Percentiles rank a stretch among this genome's conserved stretches.
phyloP scores from a whole-genome alignment of 2,329 filamentous ascomycete species.

The Chalaropsis ovoidea region DNA sequence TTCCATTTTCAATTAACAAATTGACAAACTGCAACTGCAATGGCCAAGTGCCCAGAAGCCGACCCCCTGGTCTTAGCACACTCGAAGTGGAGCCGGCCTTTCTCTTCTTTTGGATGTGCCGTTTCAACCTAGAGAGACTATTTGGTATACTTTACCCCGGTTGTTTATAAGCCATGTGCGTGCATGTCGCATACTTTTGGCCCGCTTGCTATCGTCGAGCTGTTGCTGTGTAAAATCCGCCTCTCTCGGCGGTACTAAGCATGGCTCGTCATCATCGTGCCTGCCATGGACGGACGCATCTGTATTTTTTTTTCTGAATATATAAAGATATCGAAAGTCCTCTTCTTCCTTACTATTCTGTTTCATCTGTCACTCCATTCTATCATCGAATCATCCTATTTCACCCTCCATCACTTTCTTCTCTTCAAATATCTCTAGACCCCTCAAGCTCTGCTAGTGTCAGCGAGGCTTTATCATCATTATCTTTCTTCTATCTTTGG shows the following conservation, averaged over 20 bases:
- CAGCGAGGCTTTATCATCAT: no score
- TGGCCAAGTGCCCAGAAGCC: neutral
- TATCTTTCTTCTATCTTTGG: neutral
- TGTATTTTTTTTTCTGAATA: constrained; percentile 15
- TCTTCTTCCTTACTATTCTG: neutral
- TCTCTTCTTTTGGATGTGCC: neutral
- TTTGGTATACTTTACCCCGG: neutral
- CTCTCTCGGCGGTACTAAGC: constrained; percentile 18
- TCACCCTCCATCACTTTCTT: constrained; percentile 6
- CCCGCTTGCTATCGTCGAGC: neutral
- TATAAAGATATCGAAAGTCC: constrained; percentile 19
- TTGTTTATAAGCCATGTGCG: neutral
- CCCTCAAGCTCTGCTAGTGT: constrained; percentile 23
- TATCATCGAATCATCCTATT: constrained; percentile 14
- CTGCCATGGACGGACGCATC: constrained; percentile 4
- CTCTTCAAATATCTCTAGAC: constrained; percentile 9
- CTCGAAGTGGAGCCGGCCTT: constrained; percentile 1
- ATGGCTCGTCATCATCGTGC: constrained; percentile 19
- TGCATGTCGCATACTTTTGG: constrained; percentile 2
- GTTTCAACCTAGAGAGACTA: neutral
- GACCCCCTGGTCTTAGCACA: constrained; percentile 9
- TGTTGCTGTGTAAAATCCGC: constrained; percentile 3
- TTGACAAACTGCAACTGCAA: neutral
- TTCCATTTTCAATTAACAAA: constrained; percentile 5
- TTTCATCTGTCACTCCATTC: constrained; percentile 13